These are phyloP conservation scores for Diutina rugosa DNA, from an alignment of 1,139 yeast species.

Conservation along the genomic window DNA sequence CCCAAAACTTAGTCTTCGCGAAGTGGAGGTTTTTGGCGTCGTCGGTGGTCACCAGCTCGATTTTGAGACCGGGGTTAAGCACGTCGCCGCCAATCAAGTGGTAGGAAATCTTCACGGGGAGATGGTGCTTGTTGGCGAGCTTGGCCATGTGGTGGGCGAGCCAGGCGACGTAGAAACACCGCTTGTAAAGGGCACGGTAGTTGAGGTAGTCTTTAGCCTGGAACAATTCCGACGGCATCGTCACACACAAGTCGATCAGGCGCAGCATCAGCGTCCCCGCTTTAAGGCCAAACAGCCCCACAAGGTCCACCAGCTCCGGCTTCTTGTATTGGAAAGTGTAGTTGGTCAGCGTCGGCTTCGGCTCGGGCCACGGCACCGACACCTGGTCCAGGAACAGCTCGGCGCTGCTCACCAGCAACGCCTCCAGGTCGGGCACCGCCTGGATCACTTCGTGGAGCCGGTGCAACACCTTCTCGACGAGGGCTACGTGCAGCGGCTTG, in stretches of 20 bases:
- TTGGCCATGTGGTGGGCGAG: conserved; percentile 52
- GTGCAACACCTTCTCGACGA: conserved; percentile 68
- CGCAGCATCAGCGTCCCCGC: conserved; percentile 51
- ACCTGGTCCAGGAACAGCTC: conserved; percentile 35
- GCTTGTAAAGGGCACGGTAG: conserved; percentile 79
- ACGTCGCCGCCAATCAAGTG: conserved; percentile 55
- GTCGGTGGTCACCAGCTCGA: conserved; percentile 39
- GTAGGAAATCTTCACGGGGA: conserved; percentile 42
- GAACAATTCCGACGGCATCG: conserved; percentile 67
- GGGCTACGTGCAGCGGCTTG: conserved; percentile 52
- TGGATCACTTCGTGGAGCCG: conserved; percentile 60
- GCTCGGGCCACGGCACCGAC: conserved; percentile 79
- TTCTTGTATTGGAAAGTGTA: conserved; percentile 56
- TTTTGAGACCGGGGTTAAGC: conserved; percentile 47
- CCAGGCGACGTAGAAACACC: conserved; percentile 77
- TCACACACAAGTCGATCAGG: conserved; percentile 64
- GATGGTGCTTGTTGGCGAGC: conserved; percentile 38
- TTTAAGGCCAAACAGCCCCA: conserved; percentile 84
- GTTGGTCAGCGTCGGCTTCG: conserved; percentile 60
- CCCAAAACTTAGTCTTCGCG: conserved; percentile 54
- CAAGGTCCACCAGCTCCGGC: conserved; percentile 70
- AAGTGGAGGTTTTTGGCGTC: conserved; percentile 39
- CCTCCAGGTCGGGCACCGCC: conserved; percentile 41
- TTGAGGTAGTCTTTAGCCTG: conserved; percentile 84
- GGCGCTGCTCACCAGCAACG: conserved; percentile 40